Evolutionary conservation across 108 stramenopile species (phyloP).

Genomic region (Hondaea fermentalgiana): DNA sequence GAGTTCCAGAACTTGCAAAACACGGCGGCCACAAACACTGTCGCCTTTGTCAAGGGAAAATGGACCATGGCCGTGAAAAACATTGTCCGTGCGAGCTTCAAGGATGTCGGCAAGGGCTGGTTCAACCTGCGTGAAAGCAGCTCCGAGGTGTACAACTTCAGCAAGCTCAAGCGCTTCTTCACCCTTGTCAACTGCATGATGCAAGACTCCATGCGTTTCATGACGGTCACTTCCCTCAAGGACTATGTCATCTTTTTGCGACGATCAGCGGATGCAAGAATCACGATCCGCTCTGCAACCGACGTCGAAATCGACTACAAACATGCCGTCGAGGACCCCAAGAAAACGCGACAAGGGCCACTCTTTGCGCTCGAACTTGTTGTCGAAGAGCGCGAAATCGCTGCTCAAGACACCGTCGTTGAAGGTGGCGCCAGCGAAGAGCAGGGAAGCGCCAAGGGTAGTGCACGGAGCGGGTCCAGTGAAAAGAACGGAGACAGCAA

Average conservation of each 20-base stretch:
- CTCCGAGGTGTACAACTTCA: conserved; percentile 19
- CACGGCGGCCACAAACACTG: conserved; percentile 24
- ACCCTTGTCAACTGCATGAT: conserved; percentile 31
- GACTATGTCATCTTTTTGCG: conserved; percentile 35
- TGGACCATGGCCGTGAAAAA: conserved; percentile 28
- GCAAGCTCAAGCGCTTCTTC: conserved; percentile 31
- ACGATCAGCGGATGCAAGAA: conserved; percentile 27
- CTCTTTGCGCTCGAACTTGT: conserved; percentile 21
- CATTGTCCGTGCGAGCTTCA: background rate
- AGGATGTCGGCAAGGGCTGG: background rate
- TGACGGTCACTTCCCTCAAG: conserved; percentile 18
- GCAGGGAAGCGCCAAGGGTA: too few species aligned
- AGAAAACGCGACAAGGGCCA: background rate
- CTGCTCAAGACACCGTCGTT: background rate
- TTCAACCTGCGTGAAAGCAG: conserved; percentile 30
- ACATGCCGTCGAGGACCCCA: background rate
- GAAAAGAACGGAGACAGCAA: background rate
- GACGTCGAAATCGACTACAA: background rate
- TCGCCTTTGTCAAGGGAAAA: conserved; percentile 27
- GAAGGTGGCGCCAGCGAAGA: background rate
- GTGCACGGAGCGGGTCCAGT: background rate
- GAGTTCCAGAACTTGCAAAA: conserved; percentile 36
- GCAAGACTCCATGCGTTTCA: conserved; percentile 22
- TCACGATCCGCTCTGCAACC: background rate
- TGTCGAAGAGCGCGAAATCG: conserved; percentile 22